Evolutionary conservation across 1,284 basidiomycete genomes (phyloP), one percentile per base, ranked within the genome.

Genomic region (Leccinum angustisporum): DNA sequence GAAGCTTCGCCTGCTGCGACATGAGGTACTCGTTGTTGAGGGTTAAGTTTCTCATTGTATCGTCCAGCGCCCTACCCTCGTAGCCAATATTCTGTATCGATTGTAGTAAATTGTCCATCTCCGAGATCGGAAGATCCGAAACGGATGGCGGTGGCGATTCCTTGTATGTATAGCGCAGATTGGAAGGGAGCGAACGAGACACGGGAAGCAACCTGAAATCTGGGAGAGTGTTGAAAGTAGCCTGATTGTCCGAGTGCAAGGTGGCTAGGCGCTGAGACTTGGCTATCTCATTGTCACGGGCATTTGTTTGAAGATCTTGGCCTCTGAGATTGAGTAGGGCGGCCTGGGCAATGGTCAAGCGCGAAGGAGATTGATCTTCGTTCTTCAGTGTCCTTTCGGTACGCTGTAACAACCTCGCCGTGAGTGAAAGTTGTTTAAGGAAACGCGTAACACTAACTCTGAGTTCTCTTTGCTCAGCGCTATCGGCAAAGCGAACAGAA

Each of bases 331-430:
- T 91, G 57, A 91, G 81, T 16, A 91, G 72, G 0, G 89, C 83
- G 2, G 89, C 89, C 66, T 90, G 88, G 1, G 89, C 89, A 68
- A 91, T 90, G 8, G 88, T 90, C 36, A 91, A 72, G 16, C 86
- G 81, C 10, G 81, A 80, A 6, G 87, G 83, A 5, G 86, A 85
- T 53, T 80, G 77, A 31, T 88, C 88, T 9, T 79, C 86, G 56
- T 85, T 87, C 62, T 74, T 75, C 31, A 60, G 51, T 77, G 73
- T 63, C 81, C 84, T 62, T 80, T 76, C 71, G 78, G 83, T 57
- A 79, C 85, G 61, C 78, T 79, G 21, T 76, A 61, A 38, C 2
- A 8, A n/a, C 4, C 6, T 7, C 30, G 10, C 18, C 54, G 21
- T 60, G n/a, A 60, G 56, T 33, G n/a, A 57, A 11, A 30, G 27